Evolutionary conservation across 1,284 basidiomycete genomes (phyloP).

Genomic region (Trichosporon sp.): DNA sequence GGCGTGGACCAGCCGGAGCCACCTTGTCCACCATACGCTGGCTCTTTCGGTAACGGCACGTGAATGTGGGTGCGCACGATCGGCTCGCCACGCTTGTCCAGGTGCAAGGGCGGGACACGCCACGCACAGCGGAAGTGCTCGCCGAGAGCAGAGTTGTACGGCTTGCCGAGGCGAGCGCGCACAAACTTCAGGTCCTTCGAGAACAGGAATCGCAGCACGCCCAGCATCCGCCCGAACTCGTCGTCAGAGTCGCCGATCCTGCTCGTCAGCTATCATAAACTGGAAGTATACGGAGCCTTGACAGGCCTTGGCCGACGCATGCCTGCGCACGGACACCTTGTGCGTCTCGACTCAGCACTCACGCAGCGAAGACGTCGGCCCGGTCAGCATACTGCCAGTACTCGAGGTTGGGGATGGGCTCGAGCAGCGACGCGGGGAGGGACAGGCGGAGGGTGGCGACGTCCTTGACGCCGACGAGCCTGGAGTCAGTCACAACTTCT

Average conservation of each 20-base stretch:
- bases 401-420: constrained; percentile 90
- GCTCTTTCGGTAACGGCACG: constrained; percentile 51
- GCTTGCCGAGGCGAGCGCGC: constrained; percentile 88
- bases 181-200: constrained; percentile 96
- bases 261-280: constrained; percentile 51
- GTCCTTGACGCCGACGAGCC: constrained; percentile 21
- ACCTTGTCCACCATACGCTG: constrained; percentile 51
- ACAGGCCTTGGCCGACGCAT: neutral
- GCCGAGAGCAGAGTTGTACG: constrained; percentile 91
- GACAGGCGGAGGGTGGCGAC: constrained; percentile 60
- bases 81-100: constrained; percentile 55
- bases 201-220: constrained; percentile 82
- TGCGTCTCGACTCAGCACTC: constrained; percentile 43
- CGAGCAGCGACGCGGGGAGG: constrained; percentile 82
- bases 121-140: constrained; percentile 88
- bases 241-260: constrained; percentile 85
- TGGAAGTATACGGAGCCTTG: too few species aligned
- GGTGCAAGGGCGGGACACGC: constrained; percentile 52
- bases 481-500: constrained; percentile 13
- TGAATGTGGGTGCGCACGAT: constrained; percentile 56
- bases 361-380: constrained; percentile 90
- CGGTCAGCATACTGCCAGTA: constrained; percentile 95
- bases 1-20: constrained; percentile 54
- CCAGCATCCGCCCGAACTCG: constrained; percentile 88
- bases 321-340: neutral